Evolutionary conservation across 768 basidiomycete species (phyloP), one percentile per base, ranked within the genome.

Genomic region (Suillus brevipes): DNA sequence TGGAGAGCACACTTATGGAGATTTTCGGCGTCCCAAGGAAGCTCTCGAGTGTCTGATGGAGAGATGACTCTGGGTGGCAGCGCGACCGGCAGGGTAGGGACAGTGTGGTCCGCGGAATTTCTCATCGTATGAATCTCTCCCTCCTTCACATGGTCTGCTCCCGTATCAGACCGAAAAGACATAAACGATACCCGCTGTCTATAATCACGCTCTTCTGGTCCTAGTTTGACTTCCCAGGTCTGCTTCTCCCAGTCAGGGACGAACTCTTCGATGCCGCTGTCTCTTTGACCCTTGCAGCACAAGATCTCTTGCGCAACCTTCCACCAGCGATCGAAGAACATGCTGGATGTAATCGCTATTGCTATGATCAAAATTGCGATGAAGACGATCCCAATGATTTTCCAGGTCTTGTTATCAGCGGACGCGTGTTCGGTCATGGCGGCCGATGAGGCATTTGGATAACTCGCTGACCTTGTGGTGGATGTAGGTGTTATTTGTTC

Each of bases 261-360:
- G 75, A 90, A 74, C 63, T 84, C 82, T 73, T 91, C 89, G 38
- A 75, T 71, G 34, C 79, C 80, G 37, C 52, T 31, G 18, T 63
- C 66, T 10, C 65, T 64, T 8, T 71, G 71, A 56, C 73, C 74
- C 37, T 74, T 75, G 66, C 83, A 80, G 64, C 81, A 80, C 25
- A 85, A 52, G 57, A 85, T 69, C 55, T 85, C 87, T 42, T 80
- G 76, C 61, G 89, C 61, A 73, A 90, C 87, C 31, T 84, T 80
- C 83, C 83, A 87, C 83, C 89, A 87, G 42, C 85, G 82, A 76
- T 92, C 89, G 75, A 90, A 91, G 76, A 88, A 91, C 36, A 88
- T 82, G 62, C 86, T 77, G 9, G 82, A 77, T 58, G 90, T 79
- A 67, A 89, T 82, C 59, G 83, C 75, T 3, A 78, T 80, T 34